A percentile compares a stretch with the other conserved stretches of the same genome.
These are phyloP conservation scores for Umbelopsis sp. DNA, from an alignment of 192 early-diverging fungal genomes.

Conservation along the genomic window DNA sequence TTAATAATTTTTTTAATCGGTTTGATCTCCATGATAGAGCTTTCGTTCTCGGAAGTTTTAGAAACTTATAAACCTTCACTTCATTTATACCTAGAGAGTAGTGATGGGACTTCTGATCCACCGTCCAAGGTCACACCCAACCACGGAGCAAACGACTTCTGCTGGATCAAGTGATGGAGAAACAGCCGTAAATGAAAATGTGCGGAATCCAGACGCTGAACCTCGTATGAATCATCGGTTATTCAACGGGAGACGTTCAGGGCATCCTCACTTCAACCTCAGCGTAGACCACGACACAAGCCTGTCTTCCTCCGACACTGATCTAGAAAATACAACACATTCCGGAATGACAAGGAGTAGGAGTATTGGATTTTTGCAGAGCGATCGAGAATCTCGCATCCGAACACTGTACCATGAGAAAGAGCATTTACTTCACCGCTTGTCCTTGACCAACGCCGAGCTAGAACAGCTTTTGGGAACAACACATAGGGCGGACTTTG, in stretches of 20 bases:
- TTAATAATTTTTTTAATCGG: not conserved
- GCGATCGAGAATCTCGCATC: not conserved
- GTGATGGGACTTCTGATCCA: conserved; percentile 3
- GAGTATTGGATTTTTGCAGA: not conserved
- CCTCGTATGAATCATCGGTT: not conserved
- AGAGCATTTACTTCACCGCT: conserved; percentile 5
- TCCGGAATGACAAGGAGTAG: not conserved
- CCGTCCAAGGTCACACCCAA: not conserved
- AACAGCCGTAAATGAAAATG: not conserved
- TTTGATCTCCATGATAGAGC: not conserved
- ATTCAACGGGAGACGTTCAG: not conserved
- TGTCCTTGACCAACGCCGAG: conserved; percentile 5
- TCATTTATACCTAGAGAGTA: no score
- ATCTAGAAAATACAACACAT: not conserved
- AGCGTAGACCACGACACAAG: not conserved
- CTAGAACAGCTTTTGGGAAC: not conserved
- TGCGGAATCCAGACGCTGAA: not conserved
- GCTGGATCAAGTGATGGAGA: not conserved
- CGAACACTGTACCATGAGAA: conserved; percentile 4
- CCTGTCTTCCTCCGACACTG: not conserved
- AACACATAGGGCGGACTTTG: not conserved
- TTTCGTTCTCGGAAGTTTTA: not conserved
- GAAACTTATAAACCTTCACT: not conserved
- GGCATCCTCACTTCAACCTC: not conserved
- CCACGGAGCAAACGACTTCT: not conserved